Conservation (phyloP, 371 early-diverging fungal genomes). For the Rhizopus arrhizus region DNA sequence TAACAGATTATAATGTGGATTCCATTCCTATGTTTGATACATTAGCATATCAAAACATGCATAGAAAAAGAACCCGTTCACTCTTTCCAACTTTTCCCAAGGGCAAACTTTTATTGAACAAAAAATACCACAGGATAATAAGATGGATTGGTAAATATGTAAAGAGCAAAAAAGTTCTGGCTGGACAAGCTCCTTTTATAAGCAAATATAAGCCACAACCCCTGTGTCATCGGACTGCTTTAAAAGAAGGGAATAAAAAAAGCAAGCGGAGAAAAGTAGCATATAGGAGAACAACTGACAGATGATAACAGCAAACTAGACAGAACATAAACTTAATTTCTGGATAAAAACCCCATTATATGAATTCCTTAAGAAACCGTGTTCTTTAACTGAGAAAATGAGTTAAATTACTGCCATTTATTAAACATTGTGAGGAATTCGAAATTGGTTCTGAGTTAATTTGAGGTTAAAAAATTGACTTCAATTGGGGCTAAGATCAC, state of each 20-base stretch:
- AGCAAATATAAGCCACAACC: background rate
- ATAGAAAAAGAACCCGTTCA: background rate
- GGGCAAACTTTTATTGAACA: slow-evolving; percentile 2
- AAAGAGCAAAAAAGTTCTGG: background rate
- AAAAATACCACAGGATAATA: slow-evolving; percentile 3
- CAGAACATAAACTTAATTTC: no score
- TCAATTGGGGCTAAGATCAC: no score
- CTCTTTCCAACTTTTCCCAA: slow-evolving; percentile 4
- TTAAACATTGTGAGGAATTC: no score
- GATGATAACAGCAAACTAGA: no score
- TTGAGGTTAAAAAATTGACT: no score
- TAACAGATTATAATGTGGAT: background rate
- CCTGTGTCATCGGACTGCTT: background rate
- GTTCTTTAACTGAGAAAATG: no score
- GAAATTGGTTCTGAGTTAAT: no score
- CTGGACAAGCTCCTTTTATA: background rate
- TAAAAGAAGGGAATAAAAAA: background rate
- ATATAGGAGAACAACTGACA: background rate
- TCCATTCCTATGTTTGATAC: background rate
- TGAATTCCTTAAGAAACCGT: no score
- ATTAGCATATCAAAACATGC: background rate
- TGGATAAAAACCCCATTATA: no score
- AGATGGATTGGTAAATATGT: slow-evolving; percentile 1
- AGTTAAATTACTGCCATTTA: no score
- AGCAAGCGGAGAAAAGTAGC: background rate